Base-by-base conservation (phyloP, 1,284 basidiomycete species). In the Malassezia equina region DNA sequence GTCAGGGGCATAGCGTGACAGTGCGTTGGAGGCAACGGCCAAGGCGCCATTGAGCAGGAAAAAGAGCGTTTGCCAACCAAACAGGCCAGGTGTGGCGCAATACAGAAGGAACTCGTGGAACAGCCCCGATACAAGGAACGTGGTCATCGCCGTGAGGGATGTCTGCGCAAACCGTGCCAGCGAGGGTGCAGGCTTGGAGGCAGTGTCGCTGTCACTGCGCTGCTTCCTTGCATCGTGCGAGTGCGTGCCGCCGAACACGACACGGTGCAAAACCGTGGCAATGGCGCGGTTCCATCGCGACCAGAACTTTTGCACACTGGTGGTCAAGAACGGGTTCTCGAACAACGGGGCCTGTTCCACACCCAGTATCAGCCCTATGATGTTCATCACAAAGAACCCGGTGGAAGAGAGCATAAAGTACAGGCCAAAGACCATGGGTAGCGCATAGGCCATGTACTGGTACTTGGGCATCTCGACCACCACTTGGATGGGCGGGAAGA, bases 271-370 rank as follows among this genome's bases (percentile, higher is more conserved):
- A 4, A 74, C 67, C 4, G 64, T 60, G 17, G 71, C 67, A 47
- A 74, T 73, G 28, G 70, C 69, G 21, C 69, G 63, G 51, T 74
- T 74, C 71, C 71, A 74, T 59, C 71, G 68, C 28, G 67, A 68
- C 71, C 71, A 73, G 51, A 73, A 72, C 25, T 69, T 55, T 19
- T 70, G 69, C 32, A 73, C 64, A 59, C 69, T 71, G 51, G 66
- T 66, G 7, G 71, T 71, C 21, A 64, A 63, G 23, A 71, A 45
- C 1, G 71, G 71, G 45, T 71, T 72, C 40, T 72, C 66, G 33
- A 74, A 74, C 65, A 73, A 68, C 43, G 70, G 65, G 34, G 61
- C 60, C 66, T 73, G 72, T 57, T 74, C 71, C 27, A 72, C 59
- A 45, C 64, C 53, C 51, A 65, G 52, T 11, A 71, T 6, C 29